Conservation (phyloP, 2,329 filamentous ascomycete species). For the Pseudogymnoascus sp. region DNA sequence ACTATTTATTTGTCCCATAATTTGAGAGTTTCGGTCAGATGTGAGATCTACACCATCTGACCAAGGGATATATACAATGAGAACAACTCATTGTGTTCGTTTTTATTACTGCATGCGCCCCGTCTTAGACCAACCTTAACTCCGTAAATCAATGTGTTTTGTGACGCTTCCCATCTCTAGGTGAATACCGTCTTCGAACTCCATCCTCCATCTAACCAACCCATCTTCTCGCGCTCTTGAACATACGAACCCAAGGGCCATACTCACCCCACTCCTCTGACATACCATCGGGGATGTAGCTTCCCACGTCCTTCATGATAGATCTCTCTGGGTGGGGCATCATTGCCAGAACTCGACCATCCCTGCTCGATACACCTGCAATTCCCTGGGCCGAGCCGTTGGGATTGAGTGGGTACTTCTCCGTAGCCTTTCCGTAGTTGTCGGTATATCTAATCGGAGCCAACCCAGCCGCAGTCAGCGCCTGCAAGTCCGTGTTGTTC, state of each 20-base stretch:
- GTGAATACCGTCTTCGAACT: background rate
- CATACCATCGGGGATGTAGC: constrained; percentile 51
- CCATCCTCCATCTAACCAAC: constrained; percentile 42
- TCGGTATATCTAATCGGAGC: constrained; percentile 79
- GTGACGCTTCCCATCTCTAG: background rate
- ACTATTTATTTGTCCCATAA: background rate
- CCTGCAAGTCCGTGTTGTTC: constrained; percentile 42
- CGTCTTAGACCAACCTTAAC: background rate
- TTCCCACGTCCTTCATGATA: constrained; percentile 58
- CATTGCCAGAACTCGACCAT: constrained; percentile 61
- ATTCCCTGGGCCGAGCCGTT: constrained; percentile 65
- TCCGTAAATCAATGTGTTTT: background rate
- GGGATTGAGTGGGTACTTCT: constrained; percentile 80
- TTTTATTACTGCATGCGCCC: constrained; percentile 1
- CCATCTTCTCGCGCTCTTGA: constrained; percentile 67
- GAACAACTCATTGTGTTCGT: background rate
- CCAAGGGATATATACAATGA: background rate
- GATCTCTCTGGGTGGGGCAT: constrained; percentile 72
- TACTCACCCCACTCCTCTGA: constrained; percentile 59
- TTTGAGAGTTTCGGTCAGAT: background rate
- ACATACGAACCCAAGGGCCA: constrained; percentile 63
- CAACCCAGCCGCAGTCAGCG: constrained; percentile 57
- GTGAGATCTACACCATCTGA: background rate
- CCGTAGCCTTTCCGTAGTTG: constrained; percentile 67
- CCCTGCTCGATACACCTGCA: constrained; percentile 55